phyloP scores from a whole-genome alignment of 345 rosid genomes.

The Acer campestre region DNA sequence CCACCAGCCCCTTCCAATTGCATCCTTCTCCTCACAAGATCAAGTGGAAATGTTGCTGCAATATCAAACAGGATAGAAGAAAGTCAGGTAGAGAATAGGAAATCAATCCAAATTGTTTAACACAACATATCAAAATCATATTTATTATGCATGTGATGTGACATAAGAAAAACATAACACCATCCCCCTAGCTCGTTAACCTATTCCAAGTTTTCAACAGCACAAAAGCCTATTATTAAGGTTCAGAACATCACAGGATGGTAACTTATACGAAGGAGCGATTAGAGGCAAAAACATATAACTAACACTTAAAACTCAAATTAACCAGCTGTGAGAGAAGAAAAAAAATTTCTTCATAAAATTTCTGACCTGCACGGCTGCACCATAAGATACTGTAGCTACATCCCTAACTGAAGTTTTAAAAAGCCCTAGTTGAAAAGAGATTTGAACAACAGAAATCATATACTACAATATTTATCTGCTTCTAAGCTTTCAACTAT shows the following conservation, averaged over 20 bases:
- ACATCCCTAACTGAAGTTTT: neutral
- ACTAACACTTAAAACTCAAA: neutral
- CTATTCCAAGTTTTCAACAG: neutral
- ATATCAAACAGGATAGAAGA: slow-evolving; percentile 1
- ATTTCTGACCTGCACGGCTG: neutral
- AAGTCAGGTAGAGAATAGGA: slow-evolving; percentile 11
- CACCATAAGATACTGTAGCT: neutral
- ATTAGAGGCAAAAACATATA: neutral
- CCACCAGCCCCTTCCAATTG: slow-evolving; percentile 98
- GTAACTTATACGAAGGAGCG: neutral
- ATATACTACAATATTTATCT: neutral
- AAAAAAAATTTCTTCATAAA: neutral
- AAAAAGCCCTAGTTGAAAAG: neutral
- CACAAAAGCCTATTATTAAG: neutral
- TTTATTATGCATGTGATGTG: neutral
- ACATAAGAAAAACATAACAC: slow-evolving; percentile 2
- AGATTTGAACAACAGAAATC: neutral
- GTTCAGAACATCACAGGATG: neutral
- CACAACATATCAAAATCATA: neutral
- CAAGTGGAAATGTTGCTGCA: slow-evolving; percentile 90
- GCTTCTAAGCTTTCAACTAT: neutral
- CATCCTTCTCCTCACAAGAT: slow-evolving; percentile 95
- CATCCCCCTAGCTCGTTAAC: neutral
- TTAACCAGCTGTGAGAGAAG: neutral
- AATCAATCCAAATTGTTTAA: slow-evolving; percentile 5